Base-by-base conservation (phyloP, 768 basidiomycete genomes). In the Paxillus ammoniavirescens region DNA sequence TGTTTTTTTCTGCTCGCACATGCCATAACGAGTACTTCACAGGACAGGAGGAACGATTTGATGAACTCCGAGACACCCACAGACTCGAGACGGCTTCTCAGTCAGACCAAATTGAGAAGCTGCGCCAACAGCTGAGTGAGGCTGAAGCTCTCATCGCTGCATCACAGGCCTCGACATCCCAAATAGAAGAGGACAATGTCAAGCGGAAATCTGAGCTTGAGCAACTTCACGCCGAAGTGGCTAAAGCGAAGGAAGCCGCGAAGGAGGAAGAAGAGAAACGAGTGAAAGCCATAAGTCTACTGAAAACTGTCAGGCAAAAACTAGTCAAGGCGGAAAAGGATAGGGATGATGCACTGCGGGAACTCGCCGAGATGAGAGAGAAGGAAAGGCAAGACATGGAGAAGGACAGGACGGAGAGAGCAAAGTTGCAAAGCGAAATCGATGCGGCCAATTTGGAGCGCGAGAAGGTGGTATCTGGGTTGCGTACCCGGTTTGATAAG, bases 251-350 rank as follows among this genome's bases (percentile, higher is more conserved):
- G 58, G 75, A 73, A 17, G 51, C 75, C 9, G 87, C 84, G 5
- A 97, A 91, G 68, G 95, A 98, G 56, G 97, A 98, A 66, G 97
- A 98, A 69, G 97, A 99, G 72, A 98, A 99, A 72, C 84, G 96
- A 12, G 83, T 86, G 17, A 99, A 98, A 64, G 95, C 95, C 0
- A 89, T 98, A 59, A 88, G 86, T 47, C 73, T 98, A 26, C 75
- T 99, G 53, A 98, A 98, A 73, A 93, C 93, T 2, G 91, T 98
- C n/a, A 76, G 97, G 51, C 87, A 93, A 72, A 99, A 98, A 69
- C 75, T 96, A n/a, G 92, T 98, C 28, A 98, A 93, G 65, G 87
- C 93, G 5, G 96, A 98, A 72, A 94, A 93, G 75, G 93, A 96
- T 21, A 83, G 83, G 61, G 94, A 98, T 36, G 93, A 96, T 54